phyloP scores from a whole-genome alignment of 2,329 filamentous ascomycete species.

The Phoma herbarum region DNA sequence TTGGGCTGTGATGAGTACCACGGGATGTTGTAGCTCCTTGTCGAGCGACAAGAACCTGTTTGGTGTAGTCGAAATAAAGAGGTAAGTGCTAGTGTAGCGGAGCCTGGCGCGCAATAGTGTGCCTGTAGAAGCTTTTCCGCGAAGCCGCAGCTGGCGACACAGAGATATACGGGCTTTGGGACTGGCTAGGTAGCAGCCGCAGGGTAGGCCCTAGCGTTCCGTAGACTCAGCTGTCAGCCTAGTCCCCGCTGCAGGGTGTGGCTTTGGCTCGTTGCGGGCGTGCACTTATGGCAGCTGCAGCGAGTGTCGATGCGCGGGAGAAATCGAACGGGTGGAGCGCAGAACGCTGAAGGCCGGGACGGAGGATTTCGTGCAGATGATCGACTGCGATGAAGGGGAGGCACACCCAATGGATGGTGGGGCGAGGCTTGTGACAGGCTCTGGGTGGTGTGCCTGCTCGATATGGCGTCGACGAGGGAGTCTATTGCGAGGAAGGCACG shows the following conservation, averaged over 20 bases:
- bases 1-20: conserved; percentile 8
- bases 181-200: conserved; percentile 19
- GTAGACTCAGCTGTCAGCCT: conserved; percentile 27
- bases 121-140: conserved; percentile 39
- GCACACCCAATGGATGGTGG: conserved; percentile 47
- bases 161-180: conserved; percentile 36
- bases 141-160: conserved; percentile 51
- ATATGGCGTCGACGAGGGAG: conserved; percentile 11
- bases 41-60: conserved; percentile 25
- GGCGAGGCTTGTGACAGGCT: conserved; percentile 50
- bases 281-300: conserved; percentile 21
- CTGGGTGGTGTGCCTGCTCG: conserved; percentile 21
- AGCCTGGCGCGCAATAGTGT: conserved; percentile 24
- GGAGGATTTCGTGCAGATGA: conserved; percentile 65
- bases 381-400: conserved; percentile 47
- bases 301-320: conserved; percentile 25
- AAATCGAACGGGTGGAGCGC: conserved; percentile 24
- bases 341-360: conserved; percentile 40
- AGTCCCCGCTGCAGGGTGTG: conserved; percentile 16
- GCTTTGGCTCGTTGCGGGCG: conserved; percentile 19
- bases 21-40: conserved; percentile 15
- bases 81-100: conserved; percentile 18
- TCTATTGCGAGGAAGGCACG: conserved; percentile 9
- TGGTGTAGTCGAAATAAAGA: conserved; percentile 24
- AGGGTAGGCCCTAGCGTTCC: conserved; percentile 10